Evolutionary conservation across 139 green algal genomes (phyloP).

Genomic region (Chlorella ohadii): DNA sequence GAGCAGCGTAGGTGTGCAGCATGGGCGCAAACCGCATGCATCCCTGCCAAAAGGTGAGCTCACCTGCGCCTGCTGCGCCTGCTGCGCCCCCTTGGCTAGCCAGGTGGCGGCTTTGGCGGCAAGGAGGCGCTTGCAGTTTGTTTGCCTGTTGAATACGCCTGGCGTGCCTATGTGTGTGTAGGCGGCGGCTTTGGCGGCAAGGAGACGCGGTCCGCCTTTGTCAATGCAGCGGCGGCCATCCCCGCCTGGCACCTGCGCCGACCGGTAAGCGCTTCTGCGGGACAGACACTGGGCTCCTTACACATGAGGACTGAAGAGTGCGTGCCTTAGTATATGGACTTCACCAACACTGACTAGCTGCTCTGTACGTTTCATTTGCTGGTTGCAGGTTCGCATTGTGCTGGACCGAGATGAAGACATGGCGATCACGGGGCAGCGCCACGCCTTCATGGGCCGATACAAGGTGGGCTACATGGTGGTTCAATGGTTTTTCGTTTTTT

Average conservation of each 20-base stretch:
- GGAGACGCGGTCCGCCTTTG: constrained; percentile 87
- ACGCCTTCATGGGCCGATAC: constrained; percentile 88
- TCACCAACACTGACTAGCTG: no score
- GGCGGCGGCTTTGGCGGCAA: constrained; percentile 98
- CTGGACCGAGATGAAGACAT: constrained; percentile 97
- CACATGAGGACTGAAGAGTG: no score
- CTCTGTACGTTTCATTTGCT: neutral
- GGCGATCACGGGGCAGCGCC: constrained; percentile 87
- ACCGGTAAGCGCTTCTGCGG: constrained; percentile 52
- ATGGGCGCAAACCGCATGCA: no score
- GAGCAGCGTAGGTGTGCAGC: no score
- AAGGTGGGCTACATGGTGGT: constrained; percentile 56
- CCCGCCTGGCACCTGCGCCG: constrained; percentile 80
- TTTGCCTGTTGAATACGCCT: no score
- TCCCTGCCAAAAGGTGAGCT: no score
- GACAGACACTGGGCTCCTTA: no score
- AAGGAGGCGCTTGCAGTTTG: no score
- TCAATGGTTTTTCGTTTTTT: no score
- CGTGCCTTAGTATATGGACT: no score
- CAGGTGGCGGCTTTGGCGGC: no score
- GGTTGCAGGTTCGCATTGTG: neutral
- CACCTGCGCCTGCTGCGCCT: neutral
- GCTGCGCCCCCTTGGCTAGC: no score
- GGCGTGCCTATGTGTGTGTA: neutral
- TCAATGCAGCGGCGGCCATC: constrained; percentile 80